Evolutionary conservation across 305 asterid genomes (phyloP).

Genomic region (Fraxinus ornus): DNA sequence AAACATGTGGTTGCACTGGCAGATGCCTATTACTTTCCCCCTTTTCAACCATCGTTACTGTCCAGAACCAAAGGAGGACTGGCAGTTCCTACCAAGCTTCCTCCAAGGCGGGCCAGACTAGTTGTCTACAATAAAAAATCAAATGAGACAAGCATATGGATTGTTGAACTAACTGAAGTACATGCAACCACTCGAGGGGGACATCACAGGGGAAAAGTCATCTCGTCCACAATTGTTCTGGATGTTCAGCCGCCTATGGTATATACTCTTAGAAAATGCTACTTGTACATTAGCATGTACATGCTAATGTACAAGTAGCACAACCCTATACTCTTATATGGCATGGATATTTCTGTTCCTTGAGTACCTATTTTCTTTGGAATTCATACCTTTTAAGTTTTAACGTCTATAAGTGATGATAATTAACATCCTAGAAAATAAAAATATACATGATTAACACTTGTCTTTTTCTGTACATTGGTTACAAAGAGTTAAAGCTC

Average conservation of each 20-base stretch:
- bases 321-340: neutral
- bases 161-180: constrained; percentile 87
- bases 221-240: constrained; percentile 67
- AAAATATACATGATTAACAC: neutral
- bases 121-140: constrained; percentile 85
- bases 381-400: neutral
- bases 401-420: neutral
- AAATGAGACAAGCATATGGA: constrained; percentile 92
- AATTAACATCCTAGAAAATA: neutral
- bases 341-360: neutral
- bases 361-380: neutral
- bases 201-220: constrained; percentile 91
- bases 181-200: constrained; percentile 97
- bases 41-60: constrained; percentile 87
- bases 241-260: constrained; percentile 99
- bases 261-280: constrained; percentile 15
- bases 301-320: too few relatives aligned
- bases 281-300: too few relatives aligned
- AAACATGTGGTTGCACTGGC: constrained; percentile 85
- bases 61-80: constrained; percentile 84
- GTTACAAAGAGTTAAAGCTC: neutral
- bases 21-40: constrained; percentile 96
- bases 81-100: constrained; percentile 77
- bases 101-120: constrained; percentile 86
- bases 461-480: neutral